These are phyloP conservation scores for Pelargonium citronellum DNA, from an alignment of 441 rosid species.

Conservation along the genomic window DNA sequence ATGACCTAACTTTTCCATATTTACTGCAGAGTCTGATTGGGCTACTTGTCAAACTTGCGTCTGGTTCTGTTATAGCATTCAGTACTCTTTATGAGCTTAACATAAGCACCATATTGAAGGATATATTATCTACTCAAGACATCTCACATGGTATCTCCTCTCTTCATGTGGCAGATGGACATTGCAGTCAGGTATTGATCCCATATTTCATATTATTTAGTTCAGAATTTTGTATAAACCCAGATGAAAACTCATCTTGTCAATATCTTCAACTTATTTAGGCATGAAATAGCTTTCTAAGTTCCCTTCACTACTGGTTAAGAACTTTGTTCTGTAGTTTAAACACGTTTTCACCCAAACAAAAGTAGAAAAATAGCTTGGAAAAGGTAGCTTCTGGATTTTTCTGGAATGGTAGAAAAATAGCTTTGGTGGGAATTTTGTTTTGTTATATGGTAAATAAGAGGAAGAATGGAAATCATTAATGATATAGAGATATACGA, in stretches of 20 bases:
- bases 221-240: too few species aligned
- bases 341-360: conserved; percentile 1
- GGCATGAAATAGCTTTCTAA: too few species aligned
- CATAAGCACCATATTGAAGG: conserved; percentile 68
- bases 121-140: conserved; percentile 60
- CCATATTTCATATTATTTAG: background rate
- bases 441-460: background rate
- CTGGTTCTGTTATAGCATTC: conserved; percentile 75
- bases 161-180: conserved; percentile 51
- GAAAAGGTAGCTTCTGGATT: background rate
- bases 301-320: background rate
- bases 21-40: conserved; percentile 79
- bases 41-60: conserved; percentile 71
- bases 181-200: conserved; percentile 63
- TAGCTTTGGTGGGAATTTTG: too few species aligned
- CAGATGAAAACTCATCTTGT: too few species aligned
- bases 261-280: too few species aligned
- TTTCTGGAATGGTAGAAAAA: background rate
- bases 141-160: conserved; percentile 67
- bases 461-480: conserved; percentile 2
- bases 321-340: background rate
- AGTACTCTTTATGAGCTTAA: conserved; percentile 73
- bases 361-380: conserved; percentile 4
- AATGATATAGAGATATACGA: background rate
- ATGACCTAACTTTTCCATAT: conserved; percentile 22